Conservation (phyloP, 169 alveolate species). For the Eimeria sp. region DNA sequence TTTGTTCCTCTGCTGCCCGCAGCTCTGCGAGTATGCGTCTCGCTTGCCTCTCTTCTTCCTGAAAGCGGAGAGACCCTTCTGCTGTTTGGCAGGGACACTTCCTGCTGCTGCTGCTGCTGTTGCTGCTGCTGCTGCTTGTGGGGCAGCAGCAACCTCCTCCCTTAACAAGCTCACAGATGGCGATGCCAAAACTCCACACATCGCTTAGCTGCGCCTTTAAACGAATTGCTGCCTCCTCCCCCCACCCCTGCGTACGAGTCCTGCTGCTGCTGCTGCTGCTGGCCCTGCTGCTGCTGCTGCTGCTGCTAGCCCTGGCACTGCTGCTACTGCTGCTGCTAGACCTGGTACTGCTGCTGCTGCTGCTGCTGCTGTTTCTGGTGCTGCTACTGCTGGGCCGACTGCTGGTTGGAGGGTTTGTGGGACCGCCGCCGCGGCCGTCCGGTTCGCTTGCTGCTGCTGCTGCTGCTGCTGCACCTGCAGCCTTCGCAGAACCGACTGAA, state of each 20-base stretch:
- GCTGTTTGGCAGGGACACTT: too few species aligned
- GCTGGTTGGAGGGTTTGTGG: not conserved
- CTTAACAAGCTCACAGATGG: slow-evolving; percentile 67
- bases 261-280: slow-evolving; percentile 21
- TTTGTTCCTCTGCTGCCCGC: too few species aligned
- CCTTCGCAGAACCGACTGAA: not conserved
- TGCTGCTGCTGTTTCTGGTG: too few species aligned
- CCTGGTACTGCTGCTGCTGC: too few species aligned
- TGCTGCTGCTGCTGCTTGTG: too few species aligned
- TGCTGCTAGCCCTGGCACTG: not conserved
- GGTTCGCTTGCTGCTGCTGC: not conserved
- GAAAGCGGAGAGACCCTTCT: too few species aligned
- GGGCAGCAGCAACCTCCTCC: not conserved
- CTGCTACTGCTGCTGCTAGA: not conserved
- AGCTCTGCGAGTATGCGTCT: too few species aligned
- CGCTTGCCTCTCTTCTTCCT: too few species aligned
- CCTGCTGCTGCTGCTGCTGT: too few species aligned
- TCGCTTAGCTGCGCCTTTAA: slow-evolving; percentile 8
- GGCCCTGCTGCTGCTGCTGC: slow-evolving; percentile 49
- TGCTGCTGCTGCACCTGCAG: not conserved
- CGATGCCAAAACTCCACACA: slow-evolving; percentile 76
- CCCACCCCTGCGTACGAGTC: not conserved
- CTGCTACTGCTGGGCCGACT: too few species aligned
- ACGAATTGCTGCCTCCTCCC: not conserved
- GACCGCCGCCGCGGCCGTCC: not conserved